A percentile compares a stretch with the other conserved stretches of the same genome.
phyloP scores from a whole-genome alignment of 108 stramenopile genomes.

The Skeletonema grethae region DNA sequence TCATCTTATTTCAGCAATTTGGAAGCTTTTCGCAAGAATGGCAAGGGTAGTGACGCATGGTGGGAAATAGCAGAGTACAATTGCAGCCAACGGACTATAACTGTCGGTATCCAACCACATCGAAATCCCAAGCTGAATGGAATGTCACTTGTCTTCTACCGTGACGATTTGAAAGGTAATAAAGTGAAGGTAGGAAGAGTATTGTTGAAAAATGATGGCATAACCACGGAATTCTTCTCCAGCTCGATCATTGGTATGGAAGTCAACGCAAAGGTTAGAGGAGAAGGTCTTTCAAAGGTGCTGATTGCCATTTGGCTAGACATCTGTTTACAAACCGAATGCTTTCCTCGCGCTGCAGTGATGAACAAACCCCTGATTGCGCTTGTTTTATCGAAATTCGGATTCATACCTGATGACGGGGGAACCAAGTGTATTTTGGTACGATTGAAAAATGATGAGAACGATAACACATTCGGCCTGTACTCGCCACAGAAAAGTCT shows the following conservation, averaged over 20 bases:
- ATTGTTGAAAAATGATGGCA: constrained; percentile 33
- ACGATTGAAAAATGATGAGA: constrained; percentile 26
- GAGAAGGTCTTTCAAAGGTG: constrained; percentile 45
- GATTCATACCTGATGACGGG: constrained; percentile 43
- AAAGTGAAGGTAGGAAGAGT: constrained; percentile 42
- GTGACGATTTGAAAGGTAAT: constrained; percentile 5
- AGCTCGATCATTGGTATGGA: constrained; percentile 55
- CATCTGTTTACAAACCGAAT: constrained; percentile 33
- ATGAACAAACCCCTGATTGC: constrained; percentile 55
- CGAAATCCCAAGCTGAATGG: constrained; percentile 48
- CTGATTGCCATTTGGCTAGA: constrained; percentile 49
- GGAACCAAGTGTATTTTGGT: constrained; percentile 32
- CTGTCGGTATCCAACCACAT: constrained; percentile 51
- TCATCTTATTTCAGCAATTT: constrained; percentile 40
- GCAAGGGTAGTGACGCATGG: constrained; percentile 47
- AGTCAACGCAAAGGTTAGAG: constrained; percentile 27
- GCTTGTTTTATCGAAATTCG: constrained; percentile 36
- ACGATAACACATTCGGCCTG: constrained; percentile 19
- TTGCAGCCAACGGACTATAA: constrained; percentile 5
- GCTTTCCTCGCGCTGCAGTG: constrained; percentile 43
- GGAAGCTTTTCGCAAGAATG: constrained; percentile 32
- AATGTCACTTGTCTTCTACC: constrained; percentile 42
- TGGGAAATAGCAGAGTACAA: constrained; percentile 42
- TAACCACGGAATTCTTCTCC: constrained; percentile 7
- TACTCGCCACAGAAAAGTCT: constrained; percentile 40